Evolutionary conservation across 2,329 filamentous ascomycete genomes (phyloP), one percentile per base, ranked within the genome.

Genomic region (Fusarium compactum): DNA sequence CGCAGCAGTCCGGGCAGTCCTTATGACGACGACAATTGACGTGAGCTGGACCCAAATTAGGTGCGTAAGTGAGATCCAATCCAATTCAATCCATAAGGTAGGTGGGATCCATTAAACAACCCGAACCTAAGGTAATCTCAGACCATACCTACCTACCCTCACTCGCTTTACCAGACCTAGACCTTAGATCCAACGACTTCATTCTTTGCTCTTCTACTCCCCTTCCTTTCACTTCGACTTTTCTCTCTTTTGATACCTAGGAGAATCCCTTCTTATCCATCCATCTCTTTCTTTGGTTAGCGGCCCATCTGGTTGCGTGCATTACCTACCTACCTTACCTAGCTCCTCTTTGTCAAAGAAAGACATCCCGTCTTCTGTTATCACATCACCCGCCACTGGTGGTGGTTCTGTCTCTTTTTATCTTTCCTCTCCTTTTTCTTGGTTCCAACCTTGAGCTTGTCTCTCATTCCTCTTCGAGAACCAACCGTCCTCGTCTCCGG

Each of bases 331-430:
- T 41, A 30, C 20, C 34, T 29, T 43, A 32, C 22, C 27, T 25
- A 61, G 45, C 30, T 62, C 59, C 58, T 62, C 25, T 54, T 65
- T 41, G 55, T 52, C 43, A 51, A 50, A 53, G 48, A 40, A 46
- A 46, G 29, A 29, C 67, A 56, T 43, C 32, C 22, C 34, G 18
- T 38, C 50, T 41, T 53, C 50, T 53, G 41, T 22, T 53, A 53
- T 53, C 66, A 51, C 48, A 62, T 72, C 69, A 72, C 38, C 69
- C 69, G 67, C 38, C 69, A 70, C 58, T 58, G 52, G 58, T 64
- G 58, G 69, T 60, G 58, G 43, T 25, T 51, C 50, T 62, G 44
- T 45, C 38, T 38, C 50, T 55, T 34, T 24, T 54, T 48, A 16
- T 48, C 50, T 47, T 53, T 34, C 14, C 32, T 48, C 56, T 50